Conservation (phyloP, 805 yeast genomes). For the Suhomyces sp. region DNA sequence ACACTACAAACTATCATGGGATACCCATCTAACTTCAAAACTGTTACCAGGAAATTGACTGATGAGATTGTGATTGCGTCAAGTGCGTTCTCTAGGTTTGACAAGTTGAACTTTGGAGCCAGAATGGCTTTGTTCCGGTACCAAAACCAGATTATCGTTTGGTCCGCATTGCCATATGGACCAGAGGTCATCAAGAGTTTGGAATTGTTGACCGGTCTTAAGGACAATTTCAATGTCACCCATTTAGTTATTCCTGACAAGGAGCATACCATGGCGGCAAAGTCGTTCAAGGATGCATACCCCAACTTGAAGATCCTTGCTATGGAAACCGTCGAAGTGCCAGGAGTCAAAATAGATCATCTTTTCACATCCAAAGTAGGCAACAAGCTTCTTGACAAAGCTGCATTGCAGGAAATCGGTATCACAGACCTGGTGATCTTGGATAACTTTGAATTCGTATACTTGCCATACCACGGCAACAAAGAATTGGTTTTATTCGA, state of each 20-base stretch:
- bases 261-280: constrained; percentile 65
- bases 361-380: constrained; percentile 33
- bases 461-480: constrained; percentile 55
- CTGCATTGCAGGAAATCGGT: constrained; percentile 25
- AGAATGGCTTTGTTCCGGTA: constrained; percentile 40
- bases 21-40: constrained; percentile 34
- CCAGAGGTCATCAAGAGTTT: constrained; percentile 42
- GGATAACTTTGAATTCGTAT: constrained; percentile 51
- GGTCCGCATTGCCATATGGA: constrained; percentile 58
- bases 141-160: constrained; percentile 39
- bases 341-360: constrained; percentile 35
- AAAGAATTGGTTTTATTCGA: constrained; percentile 56
- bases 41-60: constrained; percentile 27
- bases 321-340: constrained; percentile 38
- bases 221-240: constrained; percentile 35
- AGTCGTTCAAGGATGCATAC: constrained; percentile 45
- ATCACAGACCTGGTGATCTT: constrained; percentile 36
- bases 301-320: constrained; percentile 56
- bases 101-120: constrained; percentile 36
- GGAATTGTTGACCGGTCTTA: constrained; percentile 29
- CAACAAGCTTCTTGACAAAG: constrained; percentile 26
- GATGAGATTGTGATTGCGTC: constrained; percentile 35
- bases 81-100: constrained; percentile 31
- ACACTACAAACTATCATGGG: constrained; percentile 16
- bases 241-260: constrained; percentile 59